Evolutionary conservation across 805 yeast genomes (phyloP), one percentile per base, ranked within the genome.

Genomic region (Candida mattraensis): DNA sequence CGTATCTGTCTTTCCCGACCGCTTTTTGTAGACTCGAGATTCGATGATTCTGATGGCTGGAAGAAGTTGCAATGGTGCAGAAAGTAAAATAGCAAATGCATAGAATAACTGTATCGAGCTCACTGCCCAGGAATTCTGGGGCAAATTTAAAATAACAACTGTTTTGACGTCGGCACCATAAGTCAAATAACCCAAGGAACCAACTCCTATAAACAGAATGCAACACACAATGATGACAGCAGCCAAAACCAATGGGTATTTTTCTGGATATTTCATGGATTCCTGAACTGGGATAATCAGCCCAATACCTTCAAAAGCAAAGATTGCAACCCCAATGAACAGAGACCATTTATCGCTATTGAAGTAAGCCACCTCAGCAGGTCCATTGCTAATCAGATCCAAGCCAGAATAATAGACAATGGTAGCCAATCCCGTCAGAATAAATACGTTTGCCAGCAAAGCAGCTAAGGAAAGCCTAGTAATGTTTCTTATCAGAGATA

Each of bases 301-400:
- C 0, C 94, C 93, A 39, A 85, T 83, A 1, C 94, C 94, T 62
- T 85, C 94, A 54, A 83, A 85, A n/a, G 93, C 87, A 65, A 85
- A 85, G 19, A 85, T 84, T 2, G 91, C 89, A 5, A 85, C 86
- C 7, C 94, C 94, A 33, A 84, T 78, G 52, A 84, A 84, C 30
- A 85, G 60, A 0, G 91, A 76, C 70, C 86, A 84, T 33, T 70
- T 70, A 4, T 70, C 65, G 19, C 64, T 42, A 56, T 83, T 83
- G 61, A 83, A 72, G 21, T 60, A 58, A 15, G 67, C 65, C 20
- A 83, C 67, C 3, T 74, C 78, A 1, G 79, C 79, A 0, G 71
- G 57, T 3, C 80, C 77, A 36, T 63, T 56, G 0, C 46, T 39
- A 15, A 65, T 39, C 53, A 80, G 58, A 46, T 79, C 78, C 39